A percentile compares a stretch with the other conserved stretches of the same genome.
These are phyloP conservation scores for Coemansia sp. DNA, from an alignment of 192 early-diverging fungal genomes.

Conservation along the genomic window DNA sequence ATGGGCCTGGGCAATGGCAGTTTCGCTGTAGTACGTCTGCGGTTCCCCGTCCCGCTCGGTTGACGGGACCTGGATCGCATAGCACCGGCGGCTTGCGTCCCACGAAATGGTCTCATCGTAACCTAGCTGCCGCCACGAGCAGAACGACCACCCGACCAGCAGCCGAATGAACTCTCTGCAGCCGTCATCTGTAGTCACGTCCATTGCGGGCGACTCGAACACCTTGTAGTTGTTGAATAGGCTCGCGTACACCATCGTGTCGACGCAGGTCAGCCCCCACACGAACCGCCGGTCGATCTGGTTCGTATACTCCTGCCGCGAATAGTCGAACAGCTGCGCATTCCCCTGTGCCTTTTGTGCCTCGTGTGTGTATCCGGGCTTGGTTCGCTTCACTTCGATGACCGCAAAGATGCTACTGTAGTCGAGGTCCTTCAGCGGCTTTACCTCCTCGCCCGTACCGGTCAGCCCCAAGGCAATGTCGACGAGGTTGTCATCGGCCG, in stretches of 20 bases:
- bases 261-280: constrained; percentile 22
- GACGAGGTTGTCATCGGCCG: no score
- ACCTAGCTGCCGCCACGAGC: neutral
- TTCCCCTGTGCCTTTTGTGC: neutral
- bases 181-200: neutral
- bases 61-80: no score
- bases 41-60: neutral
- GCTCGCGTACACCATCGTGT: neutral
- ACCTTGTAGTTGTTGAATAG: neutral
- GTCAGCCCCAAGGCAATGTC: no score
- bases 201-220: constrained; percentile 3
- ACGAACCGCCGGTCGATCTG: constrained; percentile 7
- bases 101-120: neutral
- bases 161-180: constrained; percentile 1
- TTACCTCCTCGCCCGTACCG: no score
- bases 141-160: constrained; percentile 5
- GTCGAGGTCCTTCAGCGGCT: no score
- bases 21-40: neutral
- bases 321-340: constrained; percentile 2
- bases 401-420: neutral
- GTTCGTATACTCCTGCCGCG: constrained; percentile 2
- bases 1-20: neutral
- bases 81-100: no score
- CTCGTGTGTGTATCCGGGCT: neutral
- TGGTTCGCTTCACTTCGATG: neutral